Base-by-base conservation (phyloP, 108 stramenopile genomes). In the Pelagomonas calceolata region DNA sequence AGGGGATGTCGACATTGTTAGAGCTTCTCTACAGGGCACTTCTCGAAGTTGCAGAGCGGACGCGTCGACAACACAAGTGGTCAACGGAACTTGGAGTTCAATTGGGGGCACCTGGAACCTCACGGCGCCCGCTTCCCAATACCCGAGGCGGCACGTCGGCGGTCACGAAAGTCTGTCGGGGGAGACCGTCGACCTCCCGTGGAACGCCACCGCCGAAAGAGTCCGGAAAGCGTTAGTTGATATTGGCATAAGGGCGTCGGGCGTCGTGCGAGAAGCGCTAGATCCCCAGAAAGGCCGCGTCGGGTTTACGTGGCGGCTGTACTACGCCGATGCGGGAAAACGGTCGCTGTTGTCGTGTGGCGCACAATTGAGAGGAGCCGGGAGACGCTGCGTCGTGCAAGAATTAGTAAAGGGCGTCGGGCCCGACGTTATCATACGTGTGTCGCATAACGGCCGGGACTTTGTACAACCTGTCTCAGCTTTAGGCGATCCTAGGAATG, bases 371-470 rank as follows among this genome's bases (percentile, higher is more conserved):
- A 64, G 34, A 4, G 30, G 63, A n/a, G 34, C 30, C 70, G 35
- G 36, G 32, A 29, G 64, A 3, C 63, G 34, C 36, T 29, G 29
- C 14, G 34, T 29, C 63, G 34, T 65, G 14, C 0, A 45, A 16
- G n/a, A 26, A 30, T 14, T 30, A 0, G 0, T 3, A 21, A 64
- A 32, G 63, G 66, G 34, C 34, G 33, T 9, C 10, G 63, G 36
- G 32, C 63, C 35, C 70, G 26, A 65, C 63, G 70, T 71, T 29
- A n/a, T 35, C 34, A 3, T 71, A 15, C 30, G 37, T 29, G 70
- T 71, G 18, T 71, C 70, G 4, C 17, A 34, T 26, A 71, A 71
- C 44, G 70, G 70, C 36, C 70, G 64, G 70, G 70, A 70, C 18
- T 63, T 34, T 0, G 60, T 33, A 32, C n/a, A n/a, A n/a, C n/a